Conservation (phyloP, 1,284 basidiomycete species). For the Schizophyllum amplum region DNA sequence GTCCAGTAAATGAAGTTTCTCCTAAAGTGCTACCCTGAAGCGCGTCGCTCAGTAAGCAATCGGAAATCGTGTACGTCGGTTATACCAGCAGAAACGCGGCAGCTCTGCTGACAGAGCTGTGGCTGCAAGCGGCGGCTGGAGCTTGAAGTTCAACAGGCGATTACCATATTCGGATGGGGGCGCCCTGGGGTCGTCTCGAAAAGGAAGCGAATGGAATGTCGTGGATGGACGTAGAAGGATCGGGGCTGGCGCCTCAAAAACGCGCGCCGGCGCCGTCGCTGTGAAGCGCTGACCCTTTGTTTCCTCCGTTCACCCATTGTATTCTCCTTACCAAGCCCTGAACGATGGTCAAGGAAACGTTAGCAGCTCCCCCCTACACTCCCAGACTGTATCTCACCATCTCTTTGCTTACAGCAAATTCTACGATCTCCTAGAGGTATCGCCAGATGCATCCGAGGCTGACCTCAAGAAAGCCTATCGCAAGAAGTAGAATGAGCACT, state of each 20-base stretch:
- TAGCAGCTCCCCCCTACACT: constrained; percentile 17
- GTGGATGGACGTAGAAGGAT: constrained; percentile 4
- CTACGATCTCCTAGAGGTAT: constrained; percentile 82
- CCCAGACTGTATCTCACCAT: constrained; percentile 8
- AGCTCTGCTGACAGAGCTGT: too few relatives aligned
- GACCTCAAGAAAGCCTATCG: constrained; percentile 94
- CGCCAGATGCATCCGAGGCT: constrained; percentile 67
- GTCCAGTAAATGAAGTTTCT: too few relatives aligned
- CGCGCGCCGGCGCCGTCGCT: neutral
- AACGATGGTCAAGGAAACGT: constrained; percentile 68
- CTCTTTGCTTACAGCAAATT: constrained; percentile 53
- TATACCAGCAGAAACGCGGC: too few relatives aligned
- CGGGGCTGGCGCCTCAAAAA: constrained; percentile 4
- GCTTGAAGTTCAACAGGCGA: neutral
- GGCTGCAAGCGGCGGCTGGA: neutral
- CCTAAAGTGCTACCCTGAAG: too few relatives aligned
- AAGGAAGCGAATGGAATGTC: constrained; percentile 2
- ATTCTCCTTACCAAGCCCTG: constrained; percentile 14
- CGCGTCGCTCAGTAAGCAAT: too few relatives aligned
- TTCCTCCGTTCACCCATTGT: constrained; percentile 13
- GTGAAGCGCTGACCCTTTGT: constrained; percentile 14
- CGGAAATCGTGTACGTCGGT: too few relatives aligned
- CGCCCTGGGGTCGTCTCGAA: neutral
- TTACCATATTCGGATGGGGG: neutral
- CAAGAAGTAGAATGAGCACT: constrained; percentile 59